Base-by-base conservation (phyloP, 2,329 filamentous ascomycete genomes). In the Sclerotinia borealis region DNA sequence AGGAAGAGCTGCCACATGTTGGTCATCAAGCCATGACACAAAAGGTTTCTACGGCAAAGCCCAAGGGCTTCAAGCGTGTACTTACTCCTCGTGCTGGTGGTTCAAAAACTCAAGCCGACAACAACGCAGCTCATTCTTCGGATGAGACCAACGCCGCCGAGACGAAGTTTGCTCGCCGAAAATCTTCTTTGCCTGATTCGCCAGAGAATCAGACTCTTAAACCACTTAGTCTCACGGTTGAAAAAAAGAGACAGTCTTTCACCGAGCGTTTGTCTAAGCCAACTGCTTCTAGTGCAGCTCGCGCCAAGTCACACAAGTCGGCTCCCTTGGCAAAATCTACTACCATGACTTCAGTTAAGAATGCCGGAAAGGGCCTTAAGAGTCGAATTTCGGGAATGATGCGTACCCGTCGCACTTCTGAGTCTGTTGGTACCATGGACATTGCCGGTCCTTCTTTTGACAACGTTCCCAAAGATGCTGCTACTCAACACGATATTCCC, bases 281-380 rank as follows among this genome's bases (percentile, higher is more conserved):
- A 11, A 56, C 54, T n/a, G 54, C 39, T 4, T 56, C 54, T 10
- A 45, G 37, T 5, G 27, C 27, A 17, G 54, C 54, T 6, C 54
- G 54, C n/a, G 39, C 54, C 29, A 56, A 56, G 1, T 17, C 49
- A 4, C 49, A 13, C 49, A 52, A 36, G 13, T n/a, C 52, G 19
- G 29, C 19, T 19, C 49, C 47, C n/a, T 37, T 31, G 15, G 22
- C 31, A 36, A 45, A 37, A 29, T 29, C 61, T 2, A 49, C 25
- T 5, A 34, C 61, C 6, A 47, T 59, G 22, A 31, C 43, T 25
- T 59, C 52, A 25, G 34, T 63, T 6, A 63, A 63, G n/a, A 59
- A 41, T 17, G 61, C 52, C n/a, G 39, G 61, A n/a, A 63, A 56
- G 34, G 61, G 52, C 11, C 27, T 63, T 6, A 63, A 63, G 36